Base-by-base conservation (phyloP, 1,284 basidiomycete species). In the Apiotrichum veenhuisii region DNA sequence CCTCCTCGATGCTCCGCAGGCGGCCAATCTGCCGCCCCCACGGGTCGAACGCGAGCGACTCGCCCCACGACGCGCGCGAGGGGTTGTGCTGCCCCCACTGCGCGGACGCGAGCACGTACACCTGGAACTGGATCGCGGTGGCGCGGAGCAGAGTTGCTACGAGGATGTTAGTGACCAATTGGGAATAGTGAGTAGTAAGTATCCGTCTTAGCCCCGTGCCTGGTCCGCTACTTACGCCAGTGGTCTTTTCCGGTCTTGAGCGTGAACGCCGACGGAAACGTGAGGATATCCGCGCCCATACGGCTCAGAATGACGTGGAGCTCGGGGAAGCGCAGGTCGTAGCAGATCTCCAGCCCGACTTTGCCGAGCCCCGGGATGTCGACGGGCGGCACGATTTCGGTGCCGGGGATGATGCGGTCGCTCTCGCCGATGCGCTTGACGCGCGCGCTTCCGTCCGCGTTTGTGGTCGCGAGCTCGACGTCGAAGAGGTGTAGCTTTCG, bases 401-500 rank as follows among this genome's bases (percentile, higher is more conserved):
- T 52, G 0, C 81, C 81, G 15, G 64, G 65, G 5, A 78, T 63
- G 0, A 81, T 65, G 0, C 72, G 61, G 36, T 68, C 65, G 3
- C 63, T 66, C 60, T 76, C 74, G n/a, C 72, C 71, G 3, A 54
- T 59, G 9, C 56, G 52, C 38, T 59, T 64, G 50, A 59, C 54
- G 58, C 55, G 18, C 64, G 67, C 63, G 26, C 64, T 17, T 0
- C 64, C 62, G 30, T 69, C 62, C 20, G 55, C 55, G 23, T 45
- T 36, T 15, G 38, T 52, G 14, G 62, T 55, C 49, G 66, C 63
- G 7, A 80, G 73, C 47, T 79, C 75, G 5, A 82, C 79, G 55
- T 82, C 80, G 64, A 80, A 82, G 1, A 82, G 71, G 46, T 82
- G 81, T 3, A 81, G 61, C 74, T 81, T 82, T 30, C 77, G 65